phyloP scores from a whole-genome alignment of 164 flowering plant species.

The Santalum album region DNA sequence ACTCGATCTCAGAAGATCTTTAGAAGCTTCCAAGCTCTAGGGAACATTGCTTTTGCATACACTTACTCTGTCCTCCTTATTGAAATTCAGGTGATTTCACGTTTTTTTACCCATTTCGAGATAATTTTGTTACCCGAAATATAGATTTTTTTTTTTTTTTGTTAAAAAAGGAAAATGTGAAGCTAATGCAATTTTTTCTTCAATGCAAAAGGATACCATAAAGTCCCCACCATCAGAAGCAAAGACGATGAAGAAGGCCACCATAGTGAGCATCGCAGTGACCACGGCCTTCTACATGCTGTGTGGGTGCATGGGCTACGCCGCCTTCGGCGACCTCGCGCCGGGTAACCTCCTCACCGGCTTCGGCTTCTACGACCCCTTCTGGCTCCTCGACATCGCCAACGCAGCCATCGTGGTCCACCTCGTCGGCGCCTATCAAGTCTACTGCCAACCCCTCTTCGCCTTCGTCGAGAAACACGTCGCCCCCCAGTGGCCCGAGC shows the following conservation, averaged over 20 bases:
- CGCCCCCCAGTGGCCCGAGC: slow-evolving; percentile 13
- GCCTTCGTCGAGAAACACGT: slow-evolving; percentile 57
- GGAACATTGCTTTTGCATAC: slow-evolving; percentile 74
- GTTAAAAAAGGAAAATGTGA: too few species aligned
- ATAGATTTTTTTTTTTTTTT: too few species aligned
- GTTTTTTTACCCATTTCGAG: too few species aligned
- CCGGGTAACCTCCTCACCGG: slow-evolving; percentile 61
- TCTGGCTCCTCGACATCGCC: slow-evolving; percentile 59
- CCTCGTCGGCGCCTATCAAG: slow-evolving; percentile 67
- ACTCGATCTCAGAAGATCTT: slow-evolving; percentile 50
- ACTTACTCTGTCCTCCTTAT: slow-evolving; percentile 63
- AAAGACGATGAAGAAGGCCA: slow-evolving; percentile 56
- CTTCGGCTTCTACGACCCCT: slow-evolving; percentile 63
- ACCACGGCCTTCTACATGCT: slow-evolving; percentile 56
- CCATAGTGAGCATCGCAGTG: slow-evolving; percentile 28
- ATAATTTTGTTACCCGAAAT: too few species aligned
- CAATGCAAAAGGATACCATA: slow-evolving; percentile 41
- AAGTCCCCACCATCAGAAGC: slow-evolving; percentile 51
- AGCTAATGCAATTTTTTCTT: too few species aligned
- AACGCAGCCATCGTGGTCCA: slow-evolving; percentile 55
- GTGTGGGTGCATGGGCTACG: slow-evolving; percentile 65
- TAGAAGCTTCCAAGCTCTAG: slow-evolving; percentile 74
- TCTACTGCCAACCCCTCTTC: slow-evolving; percentile 51
- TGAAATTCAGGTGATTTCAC: slow-evolving; percentile 51
- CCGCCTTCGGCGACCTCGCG: slow-evolving; percentile 49